Evolutionary conservation across 2,329 filamentous ascomycete species (phyloP), one percentile per base, ranked within the genome.

Genomic region (Neobulgaria alba): DNA sequence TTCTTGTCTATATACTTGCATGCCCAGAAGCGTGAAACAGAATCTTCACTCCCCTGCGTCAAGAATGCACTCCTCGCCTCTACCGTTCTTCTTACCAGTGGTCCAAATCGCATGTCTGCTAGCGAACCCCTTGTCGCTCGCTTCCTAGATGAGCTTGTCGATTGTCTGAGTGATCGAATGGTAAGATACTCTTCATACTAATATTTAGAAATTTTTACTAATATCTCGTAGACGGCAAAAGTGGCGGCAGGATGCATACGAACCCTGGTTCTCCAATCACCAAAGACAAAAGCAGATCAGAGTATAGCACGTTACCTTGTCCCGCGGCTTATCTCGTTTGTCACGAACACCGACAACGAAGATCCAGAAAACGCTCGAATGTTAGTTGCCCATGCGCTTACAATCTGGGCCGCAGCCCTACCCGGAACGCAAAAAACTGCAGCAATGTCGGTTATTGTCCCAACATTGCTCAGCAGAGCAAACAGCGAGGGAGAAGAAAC

Each of bases 61-160:
- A 95, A 93, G 68, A 98, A 96, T 57, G 85, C 83, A 3, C 75
- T 98, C 4, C 71, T 98, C 35, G 86, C 88, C 1, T 82, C 83
- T 34, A 95, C 92, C 0, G 84, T 98, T 45, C 73, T 98, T 7
- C 79, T 98, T 45, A 95, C 87, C 7, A 82, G 82, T 30, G 84
- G 85, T 5, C 73, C 78, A 45, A 84, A 84, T 50, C 72, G 80
- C 32, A 73, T 96, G 41, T 75, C 79, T 1, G 75, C 85, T 1
- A 77, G 75, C 31, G 89, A 96, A 52, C 76, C 82, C 7, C 71
- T 93, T 1, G 74, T 95, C 33, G 67, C 72, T 17, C 77, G 77
- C 40, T 89, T 89, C 53, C 69, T 95, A 3, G 75, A 85, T 50
- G 87, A 94, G 64, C 64, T 95, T 16, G 66, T 90, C 29, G 90